Evolutionary conservation across 129 eudicot species (phyloP).

Genomic region (Flaveria trinervia): DNA sequence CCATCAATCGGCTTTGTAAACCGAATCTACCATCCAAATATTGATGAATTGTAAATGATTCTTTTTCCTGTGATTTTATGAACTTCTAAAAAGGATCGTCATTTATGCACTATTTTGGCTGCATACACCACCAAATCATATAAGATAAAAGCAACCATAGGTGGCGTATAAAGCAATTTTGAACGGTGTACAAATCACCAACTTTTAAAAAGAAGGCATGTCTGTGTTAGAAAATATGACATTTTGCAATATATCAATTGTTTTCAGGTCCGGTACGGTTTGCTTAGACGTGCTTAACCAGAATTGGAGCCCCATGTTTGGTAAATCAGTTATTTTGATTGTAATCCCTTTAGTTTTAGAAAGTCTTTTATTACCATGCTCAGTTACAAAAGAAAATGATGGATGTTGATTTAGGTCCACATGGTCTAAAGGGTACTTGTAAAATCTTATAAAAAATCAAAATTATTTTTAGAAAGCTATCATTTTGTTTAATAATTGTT

Average conservation of each 20-base stretch:
- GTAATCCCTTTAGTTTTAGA: not conserved
- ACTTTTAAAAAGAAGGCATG: not conserved
- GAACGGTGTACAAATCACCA: no score
- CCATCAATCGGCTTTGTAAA: slow-evolving; percentile 70
- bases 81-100: not conserved
- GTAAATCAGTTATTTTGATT: slow-evolving; percentile 37
- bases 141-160: no score
- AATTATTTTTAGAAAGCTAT: no score
- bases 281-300: slow-evolving; percentile 80
- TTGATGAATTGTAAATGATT: slow-evolving; percentile 60
- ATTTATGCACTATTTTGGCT: no score
- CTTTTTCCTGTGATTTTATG: not conserved
- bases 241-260: not conserved
- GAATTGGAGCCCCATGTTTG: slow-evolving; percentile 85
- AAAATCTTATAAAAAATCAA: no score
- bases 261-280: slow-evolving; percentile 74
- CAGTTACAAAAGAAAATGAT: no score
- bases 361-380: not conserved
- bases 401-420: no score
- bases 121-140: no score
- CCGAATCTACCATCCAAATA: slow-evolving; percentile 79
- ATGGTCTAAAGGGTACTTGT: no score
- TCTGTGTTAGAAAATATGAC: not conserved
- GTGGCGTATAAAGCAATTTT: no score
- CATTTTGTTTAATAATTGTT: no score